Percentiles rank a stretch among this genome's conserved stretches.
Evolutionary conservation across 176 grass and related monocot genomes (phyloP).

Genomic region (Elymus sibiricus): DNA sequence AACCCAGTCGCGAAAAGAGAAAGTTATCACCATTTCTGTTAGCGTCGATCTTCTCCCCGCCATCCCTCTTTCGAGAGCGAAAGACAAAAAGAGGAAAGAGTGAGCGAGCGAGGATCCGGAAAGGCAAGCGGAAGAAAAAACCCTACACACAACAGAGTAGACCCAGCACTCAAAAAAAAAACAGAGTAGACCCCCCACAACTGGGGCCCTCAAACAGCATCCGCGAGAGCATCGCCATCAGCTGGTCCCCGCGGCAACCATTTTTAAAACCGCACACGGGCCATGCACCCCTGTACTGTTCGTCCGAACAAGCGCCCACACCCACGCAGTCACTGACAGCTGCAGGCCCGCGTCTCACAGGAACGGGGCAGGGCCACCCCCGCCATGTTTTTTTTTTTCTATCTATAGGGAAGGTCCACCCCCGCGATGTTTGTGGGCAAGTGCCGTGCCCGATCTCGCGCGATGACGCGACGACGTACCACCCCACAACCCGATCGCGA

Average conservation of each 20-base stretch:
- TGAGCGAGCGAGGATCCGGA: background rate
- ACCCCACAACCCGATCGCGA: background rate
- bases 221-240: background rate
- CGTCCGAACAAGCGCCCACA: background rate
- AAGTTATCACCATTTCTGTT: background rate
- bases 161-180: no score
- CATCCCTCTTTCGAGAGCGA: background rate
- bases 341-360: no score
- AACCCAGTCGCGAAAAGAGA: background rate
- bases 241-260: background rate
- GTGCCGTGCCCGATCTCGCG: background rate
- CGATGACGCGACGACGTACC: background rate
- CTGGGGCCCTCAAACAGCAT: background rate
- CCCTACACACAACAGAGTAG: no score
- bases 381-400: no score
- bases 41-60: background rate
- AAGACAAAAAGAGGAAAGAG: background rate
- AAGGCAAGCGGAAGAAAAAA: no score
- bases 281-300: background rate
- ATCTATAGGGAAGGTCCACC: no score
- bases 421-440: background rate
- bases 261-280: background rate
- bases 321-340: no score
- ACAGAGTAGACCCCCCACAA: no score
- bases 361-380: no score